Conservation (phyloP, 2,329 filamentous ascomycete species). For the Grosmannia clavigera region DNA sequence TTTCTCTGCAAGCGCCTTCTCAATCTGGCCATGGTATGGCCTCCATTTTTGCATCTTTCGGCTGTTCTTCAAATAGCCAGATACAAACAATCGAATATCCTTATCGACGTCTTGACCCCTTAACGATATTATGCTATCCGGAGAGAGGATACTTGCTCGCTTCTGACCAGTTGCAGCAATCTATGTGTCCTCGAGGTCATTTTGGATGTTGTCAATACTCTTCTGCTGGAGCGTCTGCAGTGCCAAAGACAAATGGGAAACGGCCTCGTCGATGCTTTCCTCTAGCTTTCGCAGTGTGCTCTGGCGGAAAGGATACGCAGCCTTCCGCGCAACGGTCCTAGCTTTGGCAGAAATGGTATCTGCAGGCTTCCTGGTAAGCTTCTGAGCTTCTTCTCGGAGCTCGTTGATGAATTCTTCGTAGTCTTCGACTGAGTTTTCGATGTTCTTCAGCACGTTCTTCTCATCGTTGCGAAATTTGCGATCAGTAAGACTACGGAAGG, state of each 20-base stretch:
- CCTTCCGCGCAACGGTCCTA: neutral
- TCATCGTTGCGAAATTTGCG: neutral
- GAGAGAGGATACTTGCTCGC: neutral
- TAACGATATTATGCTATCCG: conserved; percentile 13
- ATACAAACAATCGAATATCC: conserved; percentile 19
- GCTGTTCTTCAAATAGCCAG: conserved; percentile 14
- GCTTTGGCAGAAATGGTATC: neutral
- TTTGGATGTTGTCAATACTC: neutral
- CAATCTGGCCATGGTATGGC: conserved; percentile 16
- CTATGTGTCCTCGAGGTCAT: neutral
- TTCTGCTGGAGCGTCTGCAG: neutral
- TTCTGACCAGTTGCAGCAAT: neutral
- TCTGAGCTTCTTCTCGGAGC: neutral
- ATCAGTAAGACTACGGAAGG: neutral
- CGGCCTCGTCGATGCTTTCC: neutral
- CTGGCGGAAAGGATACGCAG: neutral
- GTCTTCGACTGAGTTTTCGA: neutral
- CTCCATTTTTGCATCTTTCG: conserved; percentile 14
- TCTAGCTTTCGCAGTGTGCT: neutral
- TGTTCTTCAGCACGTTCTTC: neutral
- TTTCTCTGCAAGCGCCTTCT: conserved; percentile 14
- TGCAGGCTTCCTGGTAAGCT: neutral
- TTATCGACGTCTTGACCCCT: conserved; percentile 12
- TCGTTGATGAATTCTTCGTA: neutral
- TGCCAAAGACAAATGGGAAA: neutral